These are phyloP conservation scores for Bryoerythrophyllum caledonicum DNA, from an alignment of 225 moss, liverwort and hornwort genomes.

Conservation along the genomic window DNA sequence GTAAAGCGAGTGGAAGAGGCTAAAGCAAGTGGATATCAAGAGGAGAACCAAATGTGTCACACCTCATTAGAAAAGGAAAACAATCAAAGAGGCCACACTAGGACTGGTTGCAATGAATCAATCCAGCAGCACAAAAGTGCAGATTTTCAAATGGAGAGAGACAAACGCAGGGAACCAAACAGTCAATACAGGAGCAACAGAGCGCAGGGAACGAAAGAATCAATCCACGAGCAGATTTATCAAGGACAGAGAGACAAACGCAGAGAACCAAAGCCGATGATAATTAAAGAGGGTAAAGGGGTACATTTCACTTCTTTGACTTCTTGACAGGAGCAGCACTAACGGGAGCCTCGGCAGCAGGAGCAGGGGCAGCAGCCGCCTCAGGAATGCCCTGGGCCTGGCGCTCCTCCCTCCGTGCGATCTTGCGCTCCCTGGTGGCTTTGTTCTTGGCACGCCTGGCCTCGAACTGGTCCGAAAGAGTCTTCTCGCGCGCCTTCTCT, in stretches of 20 bases:
- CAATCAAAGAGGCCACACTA: background rate
- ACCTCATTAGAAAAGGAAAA: background rate
- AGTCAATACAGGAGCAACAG: too few species aligned
- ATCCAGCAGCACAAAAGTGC: background rate
- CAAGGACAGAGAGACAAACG: background rate
- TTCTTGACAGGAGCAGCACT: constrained; percentile 7
- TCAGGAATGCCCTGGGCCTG: constrained; percentile 62
- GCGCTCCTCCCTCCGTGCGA: constrained; percentile 74
- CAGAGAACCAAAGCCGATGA: background rate
- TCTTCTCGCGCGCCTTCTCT: constrained; percentile 80
- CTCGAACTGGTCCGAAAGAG: constrained; percentile 77
- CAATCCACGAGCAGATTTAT: background rate
- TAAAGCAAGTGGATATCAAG: too few species aligned
- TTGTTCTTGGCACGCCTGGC: constrained; percentile 85
- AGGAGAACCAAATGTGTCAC: too few species aligned
- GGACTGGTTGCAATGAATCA: background rate
- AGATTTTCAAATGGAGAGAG: background rate
- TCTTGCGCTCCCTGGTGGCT: constrained; percentile 66
- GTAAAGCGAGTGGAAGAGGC: too few species aligned
- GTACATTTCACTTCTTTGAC: constrained; percentile 27
- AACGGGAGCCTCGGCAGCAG: constrained; percentile 1
- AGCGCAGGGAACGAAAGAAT: too few species aligned
- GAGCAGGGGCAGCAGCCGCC: background rate
- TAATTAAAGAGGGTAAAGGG: constrained; percentile 1
- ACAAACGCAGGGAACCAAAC: background rate